Base-by-base conservation (phyloP, 345 rosid species). In the Eutrema yunnanense region DNA sequence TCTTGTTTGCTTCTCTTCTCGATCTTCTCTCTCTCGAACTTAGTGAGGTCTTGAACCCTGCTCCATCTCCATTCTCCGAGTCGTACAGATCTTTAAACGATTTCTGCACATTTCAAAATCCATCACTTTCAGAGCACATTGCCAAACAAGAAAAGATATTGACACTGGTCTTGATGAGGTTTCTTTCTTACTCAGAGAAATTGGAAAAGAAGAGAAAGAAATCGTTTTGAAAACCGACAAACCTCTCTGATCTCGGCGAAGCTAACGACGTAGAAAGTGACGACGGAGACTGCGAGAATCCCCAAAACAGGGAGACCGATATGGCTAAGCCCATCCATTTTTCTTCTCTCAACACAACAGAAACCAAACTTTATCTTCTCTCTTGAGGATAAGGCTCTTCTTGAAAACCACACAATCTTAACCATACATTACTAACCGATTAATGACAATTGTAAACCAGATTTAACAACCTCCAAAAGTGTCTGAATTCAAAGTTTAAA, bases 211-310 rank as follows among this genome's bases (percentile, higher is more conserved):
- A 22, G 26, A 22, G 26, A 22, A 42, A 6, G 12, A 37, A 42
- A 11, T n/a, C 42, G 63, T 22, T 32, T 44, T 2, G 29, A 16
- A 9, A 41, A 51, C 3, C 4, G 13, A 42, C 55, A 4, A 72
- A 88, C 90, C 94, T 90, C 92, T 62, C 89, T 75, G 9, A 88
- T 55, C 82, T 86, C 92, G 8, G 81, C 42, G 46, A 86, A 88
- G 86, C 92, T 88, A 2, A 87, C 90, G 10, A 65, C 90, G 72
- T 86, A 88, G 82, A 85, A 86, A 13, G 92, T 86, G 53, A 82
- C 83, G 14, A 82, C 95, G 0, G 89, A 89, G 59, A 85, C 90
- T 8, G 88, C 94, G 9, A 83, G 72, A 10, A 87, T 87, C 54
- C 88, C 92, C 10, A 83, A 80, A 61, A 88, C 73, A 43, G 95